A percentile compares a stretch with the other conserved stretches of the same genome.
phyloP scores from a whole-genome alignment of 2,329 filamentous ascomycete genomes.

The Verticillium longisporum region DNA sequence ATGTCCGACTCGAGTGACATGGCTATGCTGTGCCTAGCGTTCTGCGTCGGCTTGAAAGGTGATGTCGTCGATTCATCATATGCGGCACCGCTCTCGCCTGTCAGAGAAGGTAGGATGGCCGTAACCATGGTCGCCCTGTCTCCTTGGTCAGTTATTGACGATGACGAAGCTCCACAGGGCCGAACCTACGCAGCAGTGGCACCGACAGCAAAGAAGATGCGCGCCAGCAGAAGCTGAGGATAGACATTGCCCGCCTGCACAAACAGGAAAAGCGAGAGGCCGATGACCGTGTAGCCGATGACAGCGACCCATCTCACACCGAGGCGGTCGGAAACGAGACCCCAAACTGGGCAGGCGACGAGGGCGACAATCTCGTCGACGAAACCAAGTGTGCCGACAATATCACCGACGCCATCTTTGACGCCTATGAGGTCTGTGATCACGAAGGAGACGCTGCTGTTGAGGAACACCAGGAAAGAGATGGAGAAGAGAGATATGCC shows the following conservation, averaged over 20 bases:
- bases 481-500: constrained; percentile 83
- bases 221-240: constrained; percentile 76
- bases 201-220: constrained; percentile 83
- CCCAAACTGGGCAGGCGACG: constrained; percentile 75
- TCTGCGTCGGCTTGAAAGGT: constrained; percentile 26
- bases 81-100: constrained; percentile 34
- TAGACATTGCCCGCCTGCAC: constrained; percentile 85
- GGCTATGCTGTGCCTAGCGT: constrained; percentile 50
- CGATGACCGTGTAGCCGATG: constrained; percentile 76
- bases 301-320: constrained; percentile 69
- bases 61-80: constrained; percentile 17
- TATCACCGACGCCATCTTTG: constrained; percentile 66
- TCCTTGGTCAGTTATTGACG: not conserved
- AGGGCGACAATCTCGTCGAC: constrained; percentile 78
- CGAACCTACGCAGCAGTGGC: constrained; percentile 71
- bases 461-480: constrained; percentile 83
- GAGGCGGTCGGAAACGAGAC: constrained; percentile 67
- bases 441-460: constrained; percentile 77
- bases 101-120: constrained; percentile 73
- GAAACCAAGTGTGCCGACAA: constrained; percentile 79
- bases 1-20: constrained; percentile 66
- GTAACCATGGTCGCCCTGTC: constrained; percentile 86
- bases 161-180: not conserved
- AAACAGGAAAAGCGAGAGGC: constrained; percentile 67
- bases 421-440: constrained; percentile 76